Evolutionary conservation across 805 yeast species (phyloP).

Genomic region (Spathaspora sp.): DNA sequence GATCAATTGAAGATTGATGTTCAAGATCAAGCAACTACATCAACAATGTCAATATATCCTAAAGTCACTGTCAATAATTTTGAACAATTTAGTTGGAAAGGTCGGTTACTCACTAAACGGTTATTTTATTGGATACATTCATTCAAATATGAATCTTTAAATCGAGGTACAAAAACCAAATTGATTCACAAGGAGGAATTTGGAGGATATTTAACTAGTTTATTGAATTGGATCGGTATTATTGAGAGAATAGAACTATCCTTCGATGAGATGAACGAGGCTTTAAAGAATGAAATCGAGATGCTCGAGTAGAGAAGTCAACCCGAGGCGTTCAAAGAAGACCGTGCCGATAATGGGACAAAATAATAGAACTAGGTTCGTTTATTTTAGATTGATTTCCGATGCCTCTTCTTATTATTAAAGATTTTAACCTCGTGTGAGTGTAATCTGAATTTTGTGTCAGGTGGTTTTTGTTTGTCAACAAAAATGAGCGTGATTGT

Average conservation of each 20-base stretch:
- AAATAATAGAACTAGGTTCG: not conserved
- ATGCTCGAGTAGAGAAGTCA: not conserved
- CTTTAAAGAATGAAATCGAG: constrained; percentile 12
- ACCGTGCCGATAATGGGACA: not conserved
- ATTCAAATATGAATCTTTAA: constrained; percentile 8
- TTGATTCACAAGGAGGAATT: constrained; percentile 10
- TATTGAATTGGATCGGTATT: constrained; percentile 7
- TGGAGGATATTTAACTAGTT: constrained; percentile 8
- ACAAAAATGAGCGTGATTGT: not conserved
- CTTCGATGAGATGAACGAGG: constrained; percentile 9
- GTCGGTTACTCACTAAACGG: constrained; percentile 6
- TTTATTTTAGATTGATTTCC: too few relatives aligned
- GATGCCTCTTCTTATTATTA: not conserved
- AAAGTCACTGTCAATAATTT: constrained; percentile 3
- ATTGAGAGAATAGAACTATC: constrained; percentile 6
- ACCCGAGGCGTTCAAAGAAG: not conserved
- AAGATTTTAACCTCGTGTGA: not conserved
- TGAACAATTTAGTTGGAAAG: constrained; percentile 9
- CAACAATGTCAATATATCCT: constrained; percentile 7
- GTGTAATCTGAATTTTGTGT: not conserved
- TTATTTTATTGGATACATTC: constrained; percentile 9
- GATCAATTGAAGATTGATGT: constrained; percentile 10
- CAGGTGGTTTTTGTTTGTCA: not conserved
- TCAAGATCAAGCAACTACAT: constrained; percentile 2
- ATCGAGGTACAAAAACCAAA: constrained; percentile 4